Evolutionary conservation across 495 filamentous ascomycete species (phyloP), one percentile per base, ranked within the genome.

Genomic region (Hypoxylon trugodes): DNA sequence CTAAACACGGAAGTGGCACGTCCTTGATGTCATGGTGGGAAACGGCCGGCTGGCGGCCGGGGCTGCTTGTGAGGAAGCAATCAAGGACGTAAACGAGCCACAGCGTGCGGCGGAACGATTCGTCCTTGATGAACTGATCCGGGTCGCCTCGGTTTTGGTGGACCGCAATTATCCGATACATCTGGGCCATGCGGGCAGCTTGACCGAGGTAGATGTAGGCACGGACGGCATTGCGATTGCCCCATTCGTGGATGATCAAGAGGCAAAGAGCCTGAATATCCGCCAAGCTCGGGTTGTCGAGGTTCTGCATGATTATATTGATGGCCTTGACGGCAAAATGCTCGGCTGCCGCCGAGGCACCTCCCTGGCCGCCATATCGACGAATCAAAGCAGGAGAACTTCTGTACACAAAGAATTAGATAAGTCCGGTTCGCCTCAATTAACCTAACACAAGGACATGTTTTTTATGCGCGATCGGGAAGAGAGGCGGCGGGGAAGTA

Each of bases 51-150:
- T 79, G 74, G 25, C 80, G 80, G 45, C 80, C 80, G 42, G 80
- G 80, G 60, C 79, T 81, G 72, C 79, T 81, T 15, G 79, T 81
- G n/a, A 82, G 74, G 54, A 82, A 80, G 68, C 79, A 82, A 61
- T 82, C 80, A 28, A 82, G 74, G 30, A 82, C 79, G 61, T 82
- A 81, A 48, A 81, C 80, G 37, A 82, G 73, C 80, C 80, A 82
- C 21, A 82, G 61, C 0, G 80, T 80, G 24, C 80, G 78, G 22
- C 80, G 77, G 70, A 81, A 80, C 2, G 79, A 81, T 59, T 82
- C 80, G 13, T 82, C 80, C 65, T 79, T 75, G 26, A 81, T 74
- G 65, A 82, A 82, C 62, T 77, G 76, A 54, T 81, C 79, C 1
- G 79, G 74, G 35, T 82, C 78, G 35, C 72, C 68, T 47, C 71